Conservation (phyloP, 2,329 filamentous ascomycete genomes). For the Blastomyces gilchristii region DNA sequence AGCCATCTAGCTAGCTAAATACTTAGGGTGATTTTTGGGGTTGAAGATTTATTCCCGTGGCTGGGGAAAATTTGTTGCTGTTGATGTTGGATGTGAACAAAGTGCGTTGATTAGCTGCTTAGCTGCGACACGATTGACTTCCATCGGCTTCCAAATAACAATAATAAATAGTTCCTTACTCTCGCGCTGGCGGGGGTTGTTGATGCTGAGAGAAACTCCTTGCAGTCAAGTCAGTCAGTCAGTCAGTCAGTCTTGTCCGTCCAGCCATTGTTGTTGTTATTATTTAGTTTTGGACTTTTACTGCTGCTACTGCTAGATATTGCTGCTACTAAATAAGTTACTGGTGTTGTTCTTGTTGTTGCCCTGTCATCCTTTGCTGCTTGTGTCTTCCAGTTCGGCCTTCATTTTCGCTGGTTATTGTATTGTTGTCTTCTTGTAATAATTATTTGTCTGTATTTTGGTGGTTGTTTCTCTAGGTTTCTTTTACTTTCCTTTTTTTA, state of each 20-base stretch:
- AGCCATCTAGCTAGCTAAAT: neutral
- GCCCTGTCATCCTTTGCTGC: neutral
- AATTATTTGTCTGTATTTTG: slow-evolving; percentile 10
- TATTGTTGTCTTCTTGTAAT: slow-evolving; percentile 8
- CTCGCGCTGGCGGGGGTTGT: neutral
- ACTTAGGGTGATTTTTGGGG: neutral
- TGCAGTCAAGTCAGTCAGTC: too few species aligned
- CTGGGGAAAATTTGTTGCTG: neutral
- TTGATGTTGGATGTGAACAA: neutral
- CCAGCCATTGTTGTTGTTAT: neutral
- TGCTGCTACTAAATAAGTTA: too few species aligned
- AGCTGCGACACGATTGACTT: slow-evolving; percentile 3
- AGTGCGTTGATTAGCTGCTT: neutral
- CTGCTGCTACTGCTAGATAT: too few species aligned
- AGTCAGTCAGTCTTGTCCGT: neutral
- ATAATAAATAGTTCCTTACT: neutral
- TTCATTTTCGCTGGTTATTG: slow-evolving; percentile 5
- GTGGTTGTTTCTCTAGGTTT: slow-evolving; percentile 11
- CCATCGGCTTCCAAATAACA: slow-evolving; percentile 1
- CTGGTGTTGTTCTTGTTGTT: neutral
- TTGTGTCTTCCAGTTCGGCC: slow-evolving; percentile 2
- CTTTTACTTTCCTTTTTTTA: slow-evolving; percentile 15
- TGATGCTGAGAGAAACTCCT: neutral
- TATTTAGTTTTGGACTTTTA: neutral
- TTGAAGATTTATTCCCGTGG: neutral